Evolutionary conservation across 495 filamentous ascomycete species (phyloP), one percentile per base, ranked within the genome.

Genomic region (Achaetomiella virescens): DNA sequence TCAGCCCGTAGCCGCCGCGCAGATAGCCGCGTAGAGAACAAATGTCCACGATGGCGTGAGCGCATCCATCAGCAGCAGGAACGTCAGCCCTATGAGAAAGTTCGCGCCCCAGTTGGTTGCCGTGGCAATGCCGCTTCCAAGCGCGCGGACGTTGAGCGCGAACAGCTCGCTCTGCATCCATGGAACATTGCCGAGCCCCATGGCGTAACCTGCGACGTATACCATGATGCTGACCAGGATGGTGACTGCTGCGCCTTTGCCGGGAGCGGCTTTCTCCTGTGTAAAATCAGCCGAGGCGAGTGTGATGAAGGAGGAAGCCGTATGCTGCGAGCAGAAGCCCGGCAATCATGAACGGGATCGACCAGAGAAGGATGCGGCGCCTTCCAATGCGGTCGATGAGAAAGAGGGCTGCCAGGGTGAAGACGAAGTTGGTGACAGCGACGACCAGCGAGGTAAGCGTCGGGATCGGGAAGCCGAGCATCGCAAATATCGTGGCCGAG

Each of bases 111-210:
- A 97, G 59, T 96, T 96, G 5, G 88, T 92, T 2, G 87, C 84
- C 15, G 91, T 97, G 1, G 89, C 83, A n/a, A 95, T 61, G 0
- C 83, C 84, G 29, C 88, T 91, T 6, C 91, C 91, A 2, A 95
- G 65, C 0, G 86, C 87, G 27, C 91, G 87, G 8, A 95, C 88
- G 42, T 81, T 82, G 59, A 96, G 78, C 7, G 90, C 84, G 63
- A 97, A 96, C 15, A 97, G 81, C 73, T 97, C 91, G 59, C 82
- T 85, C 67, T 95, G 90, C 74, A 92, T 90, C 91, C 91, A 97
- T 0, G 91, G 91, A 2, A 97, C 88, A 55, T 89, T 90, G 4
- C 91, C 91, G 3, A 97, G 77, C n/a, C 91, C 91, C 8, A 89
- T 74, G 10, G 91, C 91, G 64, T 93, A 97, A 0, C 83, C 82